A percentile compares a stretch with the other conserved stretches of the same genome.
Evolutionary conservation across 2,329 filamentous ascomycete species (phyloP).

Genomic region (Exophiala dermatitidis): DNA sequence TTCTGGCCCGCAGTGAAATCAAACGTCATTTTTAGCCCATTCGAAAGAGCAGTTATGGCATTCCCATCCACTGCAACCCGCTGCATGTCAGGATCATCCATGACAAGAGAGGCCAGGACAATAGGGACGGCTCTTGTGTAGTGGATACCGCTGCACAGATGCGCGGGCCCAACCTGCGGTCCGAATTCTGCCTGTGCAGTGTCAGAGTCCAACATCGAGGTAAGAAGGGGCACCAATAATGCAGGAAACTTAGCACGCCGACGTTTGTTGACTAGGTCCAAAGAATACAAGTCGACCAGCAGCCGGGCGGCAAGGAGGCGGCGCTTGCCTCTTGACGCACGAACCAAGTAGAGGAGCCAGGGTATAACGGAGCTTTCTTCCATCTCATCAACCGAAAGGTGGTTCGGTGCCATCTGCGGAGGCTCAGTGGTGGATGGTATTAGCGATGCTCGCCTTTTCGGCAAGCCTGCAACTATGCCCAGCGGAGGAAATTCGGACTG

Average conservation of each 20-base stretch:
- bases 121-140: conserved; percentile 56
- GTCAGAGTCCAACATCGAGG: conserved; percentile 51
- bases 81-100: conserved; percentile 71
- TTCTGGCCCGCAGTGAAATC: conserved; percentile 47
- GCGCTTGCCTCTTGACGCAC: conserved; percentile 51
- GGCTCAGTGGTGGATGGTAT: conserved; percentile 29
- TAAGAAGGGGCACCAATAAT: conserved; percentile 62
- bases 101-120: conserved; percentile 69
- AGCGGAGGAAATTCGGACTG: conserved; percentile 50
- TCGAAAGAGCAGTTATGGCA: conserved; percentile 55
- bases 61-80: conserved; percentile 68
- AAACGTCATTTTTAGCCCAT: conserved; percentile 60
- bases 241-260: conserved; percentile 59
- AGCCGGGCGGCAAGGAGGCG: conserved; percentile 63
- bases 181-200: conserved; percentile 35
- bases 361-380: conserved; percentile 64
- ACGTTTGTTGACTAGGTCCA: conserved; percentile 57
- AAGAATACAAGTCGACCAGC: conserved; percentile 61
- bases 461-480: conserved; percentile 37
- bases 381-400: conserved; percentile 47
- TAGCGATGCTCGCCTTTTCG: conserved; percentile 32
- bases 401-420: conserved; percentile 28
- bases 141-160: conserved; percentile 30
- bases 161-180: conserved; percentile 20
- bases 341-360: conserved; percentile 61